Evolutionary conservation across 139 green algal genomes (phyloP).

Genomic region (Coelastrella sp.): DNA sequence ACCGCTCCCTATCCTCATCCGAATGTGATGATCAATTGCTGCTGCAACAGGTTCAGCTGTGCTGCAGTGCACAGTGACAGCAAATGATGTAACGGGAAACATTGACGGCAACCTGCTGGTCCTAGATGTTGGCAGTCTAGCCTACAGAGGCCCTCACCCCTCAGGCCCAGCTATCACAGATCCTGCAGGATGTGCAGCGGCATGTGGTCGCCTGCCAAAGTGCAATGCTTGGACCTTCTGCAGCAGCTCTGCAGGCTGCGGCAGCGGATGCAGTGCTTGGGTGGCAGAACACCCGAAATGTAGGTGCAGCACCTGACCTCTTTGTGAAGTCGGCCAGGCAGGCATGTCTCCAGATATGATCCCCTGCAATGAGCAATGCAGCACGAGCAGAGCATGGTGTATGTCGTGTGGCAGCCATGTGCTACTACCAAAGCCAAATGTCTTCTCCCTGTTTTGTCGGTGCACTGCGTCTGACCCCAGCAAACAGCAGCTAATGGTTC

Average conservation of each 20-base stretch:
- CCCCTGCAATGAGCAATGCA: not conserved
- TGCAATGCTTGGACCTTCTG: slow-evolving; percentile 44
- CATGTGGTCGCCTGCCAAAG: slow-evolving; percentile 14
- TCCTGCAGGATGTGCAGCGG: slow-evolving; percentile 14
- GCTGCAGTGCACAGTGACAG: slow-evolving; percentile 6
- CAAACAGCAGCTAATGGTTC: no score
- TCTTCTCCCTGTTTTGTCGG: no score
- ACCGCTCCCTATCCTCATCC: no score
- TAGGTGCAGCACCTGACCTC: not conserved
- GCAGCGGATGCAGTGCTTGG: slow-evolving; percentile 2
- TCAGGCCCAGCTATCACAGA: slow-evolving; percentile 1
- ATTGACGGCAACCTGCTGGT: slow-evolving; percentile 17
- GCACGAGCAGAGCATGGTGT: no score
- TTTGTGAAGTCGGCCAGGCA: no score
- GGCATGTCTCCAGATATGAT: no score
- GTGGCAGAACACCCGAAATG: slow-evolving; percentile 32
- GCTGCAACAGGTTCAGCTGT: slow-evolving; percentile 10
- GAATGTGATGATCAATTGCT: not conserved
- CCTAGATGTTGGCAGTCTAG: slow-evolving; percentile 9
- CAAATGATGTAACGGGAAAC: not conserved
- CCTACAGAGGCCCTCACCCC: slow-evolving; percentile 9
- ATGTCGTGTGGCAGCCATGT: no score
- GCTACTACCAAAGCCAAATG: no score
- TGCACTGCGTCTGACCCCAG: no score
- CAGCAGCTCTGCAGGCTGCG: not conserved